Base-by-base conservation (phyloP, 78 protist genomes). In the Bigelowiella natans region DNA sequence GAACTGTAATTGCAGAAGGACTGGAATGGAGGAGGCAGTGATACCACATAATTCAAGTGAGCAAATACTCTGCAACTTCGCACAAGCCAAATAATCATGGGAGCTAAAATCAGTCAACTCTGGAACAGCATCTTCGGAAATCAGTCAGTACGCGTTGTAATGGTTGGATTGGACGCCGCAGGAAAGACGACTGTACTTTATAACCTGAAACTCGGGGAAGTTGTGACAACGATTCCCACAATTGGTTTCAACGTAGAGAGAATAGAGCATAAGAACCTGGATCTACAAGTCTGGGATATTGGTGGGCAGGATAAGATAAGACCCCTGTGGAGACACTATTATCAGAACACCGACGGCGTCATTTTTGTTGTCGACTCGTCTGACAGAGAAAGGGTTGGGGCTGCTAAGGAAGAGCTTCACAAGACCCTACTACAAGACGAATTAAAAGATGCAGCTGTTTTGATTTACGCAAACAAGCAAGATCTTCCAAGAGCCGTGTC, bases 341-440 rank as follows among this genome's bases (percentile, higher is more conserved):
- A n/a, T n/a, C n/a, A n/a, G 11, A 31, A 39, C 37, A 31, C 37
- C 36, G 64, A 28, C 31, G 89, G 40, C 7, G 3, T 92, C 63
- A 64, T 88, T 7, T 92, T 88, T 36, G 73, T 92, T 34, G 91
- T 92, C 37, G 92, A 91, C 51, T 87, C 90, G 36, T 36, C 36
- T 18, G 92, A 91, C 83, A 1, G 28, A 3, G 63, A 38, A n/a
- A 39, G 92, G 2, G 39, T 85, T 38, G 36, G 0, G 3, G 94
- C 88, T 83, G 94, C 94, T 36, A n/a, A 88, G 38, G 92, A 92
- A 38, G 94, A 92, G 90, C 85, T 92, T 7, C 51, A 39, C 63
- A 0, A 0, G 11, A 37, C 34, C 28, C 89, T 88, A 31, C n/a
- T 0, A 18, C 73, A 88, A 7, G 28, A 26, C 38, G 3, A 31